Conservation (phyloP, 75 land plant genomes). For the Isoetes taiwanensis region DNA sequence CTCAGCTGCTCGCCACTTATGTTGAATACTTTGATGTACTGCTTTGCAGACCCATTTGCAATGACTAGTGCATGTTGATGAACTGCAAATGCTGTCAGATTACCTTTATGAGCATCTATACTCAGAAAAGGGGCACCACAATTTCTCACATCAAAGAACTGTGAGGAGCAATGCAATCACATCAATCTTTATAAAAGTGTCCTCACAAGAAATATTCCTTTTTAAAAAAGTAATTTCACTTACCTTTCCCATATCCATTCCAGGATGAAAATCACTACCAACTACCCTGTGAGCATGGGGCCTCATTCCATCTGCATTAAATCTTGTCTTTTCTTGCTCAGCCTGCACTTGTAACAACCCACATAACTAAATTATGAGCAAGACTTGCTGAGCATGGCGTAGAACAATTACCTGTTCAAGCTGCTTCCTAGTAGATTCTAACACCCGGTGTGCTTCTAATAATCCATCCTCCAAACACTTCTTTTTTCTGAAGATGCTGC, state of each 20-base stretch:
- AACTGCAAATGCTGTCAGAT: conserved; percentile 68
- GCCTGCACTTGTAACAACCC: too few relatives aligned
- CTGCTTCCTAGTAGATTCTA: too few relatives aligned
- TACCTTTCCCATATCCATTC: conserved; percentile 71
- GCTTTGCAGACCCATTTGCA: conserved; percentile 85
- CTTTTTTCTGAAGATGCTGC: too few relatives aligned
- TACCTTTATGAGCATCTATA: conserved; percentile 65
- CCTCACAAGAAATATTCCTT: background rate
- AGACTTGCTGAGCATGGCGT: too few relatives aligned
- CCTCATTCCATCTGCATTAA: conserved; percentile 13
- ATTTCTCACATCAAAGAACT: conserved; percentile 66
- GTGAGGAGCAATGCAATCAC: conserved; percentile 1
- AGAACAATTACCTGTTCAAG: too few relatives aligned
- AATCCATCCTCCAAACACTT: too few relatives aligned
- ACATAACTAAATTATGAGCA: too few relatives aligned
- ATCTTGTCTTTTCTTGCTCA: too few relatives aligned
- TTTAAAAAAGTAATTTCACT: background rate
- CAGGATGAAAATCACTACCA: conserved; percentile 78
- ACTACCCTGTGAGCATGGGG: conserved; percentile 43
- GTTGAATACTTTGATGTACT: conserved; percentile 67
- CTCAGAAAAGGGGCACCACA: conserved; percentile 31
- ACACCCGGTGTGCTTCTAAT: too few relatives aligned
- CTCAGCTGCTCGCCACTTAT: conserved; percentile 52
- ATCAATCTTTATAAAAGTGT: background rate
- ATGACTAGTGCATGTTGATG: conserved; percentile 89